Evolutionary conservation across 371 early-diverging fungal genomes (phyloP).

Genomic region (Mortierella sp.): DNA sequence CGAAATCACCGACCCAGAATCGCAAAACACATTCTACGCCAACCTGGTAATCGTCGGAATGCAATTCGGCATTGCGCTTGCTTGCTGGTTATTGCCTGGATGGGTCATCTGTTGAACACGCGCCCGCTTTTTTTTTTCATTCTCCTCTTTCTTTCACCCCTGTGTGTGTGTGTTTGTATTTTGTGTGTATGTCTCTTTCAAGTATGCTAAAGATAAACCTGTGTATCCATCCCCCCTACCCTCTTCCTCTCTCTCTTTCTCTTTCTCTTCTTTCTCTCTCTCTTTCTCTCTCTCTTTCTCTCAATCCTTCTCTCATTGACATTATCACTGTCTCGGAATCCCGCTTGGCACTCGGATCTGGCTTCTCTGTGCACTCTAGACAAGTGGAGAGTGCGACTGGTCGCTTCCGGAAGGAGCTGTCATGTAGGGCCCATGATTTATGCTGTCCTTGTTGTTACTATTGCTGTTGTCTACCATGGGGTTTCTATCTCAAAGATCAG

Average conservation of each 20-base stretch:
- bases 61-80: not conserved
- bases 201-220: no score
- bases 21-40: constrained; percentile 80
- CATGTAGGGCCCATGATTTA: constrained; percentile 59
- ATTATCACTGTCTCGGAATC: not conserved
- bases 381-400: constrained; percentile 65
- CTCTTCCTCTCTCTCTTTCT: constrained; percentile 1
- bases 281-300: not conserved
- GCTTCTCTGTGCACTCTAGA: constrained; percentile 25
- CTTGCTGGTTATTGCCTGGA: not conserved
- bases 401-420: constrained; percentile 56
- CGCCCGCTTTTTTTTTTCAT: no score
- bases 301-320: not conserved
- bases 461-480: no score
- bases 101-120: no score
- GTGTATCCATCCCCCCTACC: not conserved
- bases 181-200: no score
- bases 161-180: no score
- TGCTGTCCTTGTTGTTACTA: constrained; percentile 1
- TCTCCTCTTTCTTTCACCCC: no score
- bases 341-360: not conserved
- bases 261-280: not conserved
- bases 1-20: constrained; percentile 87
- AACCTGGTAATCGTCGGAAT: constrained; percentile 68
- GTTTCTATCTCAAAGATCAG: no score